Conservation (phyloP, 2,329 filamentous ascomycete genomes). For the Beauveria varroae region DNA sequence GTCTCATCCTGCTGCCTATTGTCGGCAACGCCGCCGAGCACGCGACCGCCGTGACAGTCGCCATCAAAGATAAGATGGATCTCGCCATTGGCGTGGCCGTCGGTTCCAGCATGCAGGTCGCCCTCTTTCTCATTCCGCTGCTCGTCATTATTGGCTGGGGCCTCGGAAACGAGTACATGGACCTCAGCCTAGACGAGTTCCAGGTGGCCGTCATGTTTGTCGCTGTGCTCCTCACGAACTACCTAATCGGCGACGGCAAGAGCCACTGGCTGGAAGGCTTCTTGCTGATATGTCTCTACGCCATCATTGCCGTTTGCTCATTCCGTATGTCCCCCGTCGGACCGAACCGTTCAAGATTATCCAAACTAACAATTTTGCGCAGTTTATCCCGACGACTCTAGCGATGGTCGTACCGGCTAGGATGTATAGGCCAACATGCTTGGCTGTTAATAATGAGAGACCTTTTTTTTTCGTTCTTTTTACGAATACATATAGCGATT, state of each 20-base stretch:
- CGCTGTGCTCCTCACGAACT: constrained; percentile 77
- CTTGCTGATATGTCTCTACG: constrained; percentile 67
- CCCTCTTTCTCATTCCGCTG: constrained; percentile 69
- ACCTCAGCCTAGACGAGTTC: constrained; percentile 79
- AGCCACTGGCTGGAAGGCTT: constrained; percentile 78
- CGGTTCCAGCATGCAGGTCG: constrained; percentile 73
- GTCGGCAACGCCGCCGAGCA: constrained; percentile 81
- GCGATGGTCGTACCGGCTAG: neutral
- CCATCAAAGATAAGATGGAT: constrained; percentile 81
- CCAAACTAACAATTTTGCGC: neutral
- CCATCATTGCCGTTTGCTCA: constrained; percentile 67
- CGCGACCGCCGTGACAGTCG: constrained; percentile 72
- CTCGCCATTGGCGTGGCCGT: constrained; percentile 74
- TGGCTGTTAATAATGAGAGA: neutral
- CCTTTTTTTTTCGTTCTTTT: neutral
- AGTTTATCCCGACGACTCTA: constrained; percentile 3
- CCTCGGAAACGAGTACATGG: constrained; percentile 65
- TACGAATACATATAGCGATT: neutral
- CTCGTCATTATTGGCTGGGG: constrained; percentile 74
- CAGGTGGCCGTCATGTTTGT: constrained; percentile 82
- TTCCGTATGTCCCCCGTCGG: constrained; percentile 42
- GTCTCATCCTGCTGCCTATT: constrained; percentile 72
- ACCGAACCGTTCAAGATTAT: neutral
- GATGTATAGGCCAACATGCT: neutral
- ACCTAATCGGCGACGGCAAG: constrained; percentile 74